phyloP scores from a whole-genome alignment of 1,284 basidiomycete species.

The Leccinum pallidistipes region DNA sequence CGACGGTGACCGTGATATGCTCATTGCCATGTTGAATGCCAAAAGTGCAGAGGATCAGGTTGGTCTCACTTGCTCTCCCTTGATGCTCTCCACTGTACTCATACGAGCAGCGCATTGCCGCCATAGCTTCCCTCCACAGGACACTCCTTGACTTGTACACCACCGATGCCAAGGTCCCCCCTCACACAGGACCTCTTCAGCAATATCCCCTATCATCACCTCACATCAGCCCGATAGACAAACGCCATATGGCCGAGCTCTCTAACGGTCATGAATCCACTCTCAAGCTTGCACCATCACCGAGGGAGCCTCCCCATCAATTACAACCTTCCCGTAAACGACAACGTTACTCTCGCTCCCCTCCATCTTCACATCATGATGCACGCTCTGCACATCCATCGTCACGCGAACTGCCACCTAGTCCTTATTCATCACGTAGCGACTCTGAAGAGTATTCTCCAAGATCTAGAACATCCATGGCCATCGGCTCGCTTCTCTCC shows the following conservation, averaged over 20 bases:
- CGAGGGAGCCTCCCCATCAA: conserved; percentile 26
- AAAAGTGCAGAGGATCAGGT: conserved; percentile 90
- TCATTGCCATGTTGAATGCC: conserved; percentile 84
- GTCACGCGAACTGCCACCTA: conserved; percentile 36
- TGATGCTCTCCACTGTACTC: conserved; percentile 12
- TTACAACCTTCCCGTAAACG: conserved; percentile 43
- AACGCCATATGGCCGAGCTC: conserved; percentile 14
- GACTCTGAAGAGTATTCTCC: conserved; percentile 38
- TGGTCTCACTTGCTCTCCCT: conserved; percentile 21
- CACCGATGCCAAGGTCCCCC: conserved; percentile 26
- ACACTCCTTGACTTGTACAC: conserved; percentile 66
- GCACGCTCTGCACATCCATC: conserved; percentile 27
- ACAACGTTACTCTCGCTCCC: conserved; percentile 43
- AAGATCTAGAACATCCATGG: conserved; percentile 36
- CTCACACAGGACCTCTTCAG: conserved; percentile 15
- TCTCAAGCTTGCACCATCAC: conserved; percentile 8
- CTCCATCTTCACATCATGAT: conserved; percentile 27
- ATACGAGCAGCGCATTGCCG: conserved; percentile 59
- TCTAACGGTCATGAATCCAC: conserved; percentile 18
- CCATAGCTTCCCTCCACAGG: conserved; percentile 64
- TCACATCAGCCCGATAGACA: conserved; percentile 22
- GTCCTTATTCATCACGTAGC: conserved; percentile 37
- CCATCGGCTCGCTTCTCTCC: conserved; percentile 35
- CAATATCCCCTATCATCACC: conserved; percentile 24
- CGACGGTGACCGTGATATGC: conserved; percentile 87